Evolutionary conservation across 768 basidiomycete species (phyloP).

Genomic region (Mycena albidolilacea): DNA sequence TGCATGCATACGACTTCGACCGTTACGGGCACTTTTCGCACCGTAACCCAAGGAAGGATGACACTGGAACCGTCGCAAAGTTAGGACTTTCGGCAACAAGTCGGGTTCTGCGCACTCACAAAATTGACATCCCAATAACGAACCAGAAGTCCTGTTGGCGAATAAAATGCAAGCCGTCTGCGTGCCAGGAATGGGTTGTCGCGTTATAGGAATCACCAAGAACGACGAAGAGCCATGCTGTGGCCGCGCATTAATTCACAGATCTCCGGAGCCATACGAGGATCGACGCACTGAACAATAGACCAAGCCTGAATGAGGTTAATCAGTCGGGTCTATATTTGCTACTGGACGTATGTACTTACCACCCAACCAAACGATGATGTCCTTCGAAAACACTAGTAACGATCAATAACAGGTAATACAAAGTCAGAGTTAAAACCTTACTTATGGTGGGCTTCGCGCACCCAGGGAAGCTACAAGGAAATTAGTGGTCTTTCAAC

Average conservation of each 20-base stretch:
- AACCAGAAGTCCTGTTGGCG: constrained; percentile 88
- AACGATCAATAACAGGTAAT: neutral
- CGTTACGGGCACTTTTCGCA: constrained; percentile 82
- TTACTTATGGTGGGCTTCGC: constrained; percentile 88
- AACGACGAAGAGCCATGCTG: constrained; percentile 79
- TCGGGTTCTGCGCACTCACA: constrained; percentile 62
- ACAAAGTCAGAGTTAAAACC: constrained; percentile 30
- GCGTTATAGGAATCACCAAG: constrained; percentile 53
- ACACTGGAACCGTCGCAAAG: constrained; percentile 58
- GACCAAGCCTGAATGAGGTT: constrained; percentile 55
- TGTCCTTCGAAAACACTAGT: constrained; percentile 83
- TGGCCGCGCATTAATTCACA: constrained; percentile 4
- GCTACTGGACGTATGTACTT: constrained; percentile 37
- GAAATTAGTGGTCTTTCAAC: neutral
- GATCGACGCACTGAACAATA: constrained; percentile 64
- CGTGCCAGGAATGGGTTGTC: constrained; percentile 64
- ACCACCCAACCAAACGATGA: constrained; percentile 89
- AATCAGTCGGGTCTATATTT: constrained; percentile 18
- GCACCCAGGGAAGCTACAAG: constrained; percentile 75
- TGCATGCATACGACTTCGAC: constrained; percentile 75
- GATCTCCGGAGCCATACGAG: neutral
- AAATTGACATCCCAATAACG: constrained; percentile 77
- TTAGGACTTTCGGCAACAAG: constrained; percentile 32
- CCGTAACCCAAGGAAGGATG: constrained; percentile 82
- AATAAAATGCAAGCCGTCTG: constrained; percentile 69